Evolutionary conservation across 495 filamentous ascomycete species (phyloP), one percentile per base, ranked within the genome.

Genomic region (Aspergillus asperescens): DNA sequence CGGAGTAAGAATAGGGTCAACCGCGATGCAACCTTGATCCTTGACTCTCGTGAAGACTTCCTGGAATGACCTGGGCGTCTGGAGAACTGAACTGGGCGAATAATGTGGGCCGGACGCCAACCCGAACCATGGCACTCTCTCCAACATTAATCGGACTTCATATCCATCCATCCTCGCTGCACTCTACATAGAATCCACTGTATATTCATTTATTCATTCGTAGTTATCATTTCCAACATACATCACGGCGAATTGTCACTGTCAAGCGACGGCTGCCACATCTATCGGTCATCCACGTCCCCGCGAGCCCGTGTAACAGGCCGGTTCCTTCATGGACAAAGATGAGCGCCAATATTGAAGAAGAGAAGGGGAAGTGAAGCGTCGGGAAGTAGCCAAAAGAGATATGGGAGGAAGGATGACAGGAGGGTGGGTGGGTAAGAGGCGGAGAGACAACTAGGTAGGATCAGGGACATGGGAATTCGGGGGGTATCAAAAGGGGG

Each of bases 251-350:
- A 50, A 48, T 35, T 48, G 56, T 62, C 60, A 59, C 60, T 45
- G 22, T 39, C n/a, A 48, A 63, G 68, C 65, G 66, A 73, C 70
- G 70, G 70, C 70, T 73, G 70, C 70, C 70, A 73, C 59, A 55
- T 58, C 59, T n/a, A 25, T 41, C 15, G 19, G 20, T 40, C 13
- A 45, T 49, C 40, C 48, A 39, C n/a, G 38, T 47, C 52, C 52
- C 24, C 46, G 32, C 46, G 20, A 49, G 34, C 50, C 56, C 20
- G 20, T 46, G 24, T 27, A 42, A 29, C 25, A 42, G 39, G 31
- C 32, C 28, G 49, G 29, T 41, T 15, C 20, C 48, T 25, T 24
- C 37, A 31, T 43, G 42, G 51, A 37, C 54, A 56, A 54, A 52
- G 62, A 70, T 67, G 67, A 69, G 69, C 69, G 69, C 69, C 69